Percentiles rank a stretch among this genome's conserved stretches.
These are phyloP conservation scores for Sherardia arvensis DNA, from an alignment of 257 asterid genomes.

Conservation along the genomic window DNA sequence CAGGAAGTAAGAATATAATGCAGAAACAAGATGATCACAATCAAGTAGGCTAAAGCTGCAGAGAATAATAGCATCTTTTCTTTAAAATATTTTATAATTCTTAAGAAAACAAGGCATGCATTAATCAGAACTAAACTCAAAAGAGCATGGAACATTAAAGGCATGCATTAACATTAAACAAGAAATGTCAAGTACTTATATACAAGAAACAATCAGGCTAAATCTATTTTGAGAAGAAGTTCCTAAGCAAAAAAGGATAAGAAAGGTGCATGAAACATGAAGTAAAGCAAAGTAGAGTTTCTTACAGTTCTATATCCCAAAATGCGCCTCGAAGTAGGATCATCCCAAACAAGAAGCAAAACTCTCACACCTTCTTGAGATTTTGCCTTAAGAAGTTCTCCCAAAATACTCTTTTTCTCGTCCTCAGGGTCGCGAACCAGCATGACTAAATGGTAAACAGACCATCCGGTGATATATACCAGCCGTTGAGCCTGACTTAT, in stretches of 20 bases:
- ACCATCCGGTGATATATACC: slow-evolving; percentile 89
- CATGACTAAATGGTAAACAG: slow-evolving; percentile 64
- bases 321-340: slow-evolving; percentile 81
- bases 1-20: background rate
- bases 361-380: slow-evolving; percentile 96
- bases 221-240: background rate
- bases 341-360: slow-evolving; percentile 86
- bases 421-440: slow-evolving; percentile 62
- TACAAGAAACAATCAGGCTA: background rate
- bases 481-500: slow-evolving; percentile 61
- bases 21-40: background rate
- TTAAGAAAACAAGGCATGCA: background rate
- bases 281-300: slow-evolving; percentile 7
- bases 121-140: too few species aligned
- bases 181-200: background rate
- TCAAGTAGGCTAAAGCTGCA: background rate
- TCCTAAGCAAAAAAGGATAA: background rate
- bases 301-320: slow-evolving; percentile 87
- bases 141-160: too few species aligned
- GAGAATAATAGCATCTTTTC: background rate
- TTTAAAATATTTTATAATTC: background rate
- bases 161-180: background rate
- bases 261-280: background rate
- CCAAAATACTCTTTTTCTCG: slow-evolving; percentile 36
- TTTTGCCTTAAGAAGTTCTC: slow-evolving; percentile 68